Evolutionary conservation across 305 asterid species (phyloP).

Genomic region (Solanum hybrid): DNA sequence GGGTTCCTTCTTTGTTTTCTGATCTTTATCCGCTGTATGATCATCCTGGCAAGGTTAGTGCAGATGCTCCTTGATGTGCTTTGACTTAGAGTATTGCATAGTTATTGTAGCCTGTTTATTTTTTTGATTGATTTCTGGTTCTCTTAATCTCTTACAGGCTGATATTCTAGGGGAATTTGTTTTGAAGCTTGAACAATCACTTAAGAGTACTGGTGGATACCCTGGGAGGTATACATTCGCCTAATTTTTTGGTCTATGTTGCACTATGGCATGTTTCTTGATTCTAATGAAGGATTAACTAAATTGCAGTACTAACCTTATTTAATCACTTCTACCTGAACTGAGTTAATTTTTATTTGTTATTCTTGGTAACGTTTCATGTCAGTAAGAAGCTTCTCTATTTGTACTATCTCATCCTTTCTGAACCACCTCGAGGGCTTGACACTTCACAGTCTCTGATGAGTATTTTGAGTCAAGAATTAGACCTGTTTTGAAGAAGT

Average conservation of each 20-base stretch:
- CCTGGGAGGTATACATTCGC: constrained; percentile 57
- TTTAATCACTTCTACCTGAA: neutral
- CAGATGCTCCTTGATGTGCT: neutral
- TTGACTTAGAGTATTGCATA: neutral
- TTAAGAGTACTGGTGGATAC: constrained; percentile 67
- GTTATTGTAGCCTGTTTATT: neutral
- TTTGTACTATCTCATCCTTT: neutral
- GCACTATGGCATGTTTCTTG: neutral
- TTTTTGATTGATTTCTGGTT: neutral
- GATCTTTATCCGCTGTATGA: constrained; percentile 87
- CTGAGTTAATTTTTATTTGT: neutral
- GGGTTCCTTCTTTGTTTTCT: constrained; percentile 73
- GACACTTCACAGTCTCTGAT: neutral
- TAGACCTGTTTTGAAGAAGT: neutral
- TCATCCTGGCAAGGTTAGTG: constrained; percentile 84
- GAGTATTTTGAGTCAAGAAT: neutral
- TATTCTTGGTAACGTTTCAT: neutral
- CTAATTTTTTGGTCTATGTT: neutral
- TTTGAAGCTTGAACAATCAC: constrained; percentile 65
- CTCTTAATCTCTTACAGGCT: constrained; percentile 38
- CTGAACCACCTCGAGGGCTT: neutral
- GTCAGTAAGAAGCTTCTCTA: neutral
- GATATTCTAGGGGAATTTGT: constrained; percentile 72
- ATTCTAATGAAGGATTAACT: neutral
- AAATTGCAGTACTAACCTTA: neutral